Conservation (phyloP, 345 rosid genomes). For the Dipteronia dyeriana region DNA sequence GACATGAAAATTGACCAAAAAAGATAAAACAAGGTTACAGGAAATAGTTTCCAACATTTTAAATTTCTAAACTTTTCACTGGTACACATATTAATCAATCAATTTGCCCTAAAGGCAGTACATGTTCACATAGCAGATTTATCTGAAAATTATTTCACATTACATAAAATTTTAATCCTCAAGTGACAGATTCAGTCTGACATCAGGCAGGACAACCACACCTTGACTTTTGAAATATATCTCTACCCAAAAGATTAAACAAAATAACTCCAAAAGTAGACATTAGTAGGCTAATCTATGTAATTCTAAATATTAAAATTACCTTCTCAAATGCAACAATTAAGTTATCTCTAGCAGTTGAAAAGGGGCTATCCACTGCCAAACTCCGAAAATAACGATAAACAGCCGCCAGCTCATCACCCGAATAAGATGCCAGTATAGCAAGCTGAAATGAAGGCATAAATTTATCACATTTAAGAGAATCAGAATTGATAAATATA, state of each 20-base stretch:
- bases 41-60: too few species aligned
- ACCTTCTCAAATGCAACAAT: constrained; percentile 99
- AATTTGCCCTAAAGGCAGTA: not conserved
- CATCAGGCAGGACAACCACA: not conserved
- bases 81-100: not conserved
- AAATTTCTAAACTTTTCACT: too few species aligned
- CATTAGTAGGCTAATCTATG: not conserved
- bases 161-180: not conserved
- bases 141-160: not conserved
- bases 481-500: not conserved
- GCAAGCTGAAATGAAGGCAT: constrained; percentile 74
- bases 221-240: not conserved
- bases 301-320: not conserved
- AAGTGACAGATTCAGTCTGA: not conserved
- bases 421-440: constrained; percentile 83
- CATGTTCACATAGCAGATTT: not conserved
- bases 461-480: constrained; percentile 3
- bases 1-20: too few species aligned
- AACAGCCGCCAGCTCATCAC: constrained; percentile 76
- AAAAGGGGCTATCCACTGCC: constrained; percentile 86
- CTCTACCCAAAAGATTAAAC: not conserved
- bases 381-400: constrained; percentile 96
- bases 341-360: constrained; percentile 97
- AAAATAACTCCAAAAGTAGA: not conserved
- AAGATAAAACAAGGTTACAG: too few species aligned